Percentiles rank a stretch among this genome's conserved stretches.
phyloP scores from a whole-genome alignment of 495 filamentous ascomycete genomes.

The Emericellopsis terricola region DNA sequence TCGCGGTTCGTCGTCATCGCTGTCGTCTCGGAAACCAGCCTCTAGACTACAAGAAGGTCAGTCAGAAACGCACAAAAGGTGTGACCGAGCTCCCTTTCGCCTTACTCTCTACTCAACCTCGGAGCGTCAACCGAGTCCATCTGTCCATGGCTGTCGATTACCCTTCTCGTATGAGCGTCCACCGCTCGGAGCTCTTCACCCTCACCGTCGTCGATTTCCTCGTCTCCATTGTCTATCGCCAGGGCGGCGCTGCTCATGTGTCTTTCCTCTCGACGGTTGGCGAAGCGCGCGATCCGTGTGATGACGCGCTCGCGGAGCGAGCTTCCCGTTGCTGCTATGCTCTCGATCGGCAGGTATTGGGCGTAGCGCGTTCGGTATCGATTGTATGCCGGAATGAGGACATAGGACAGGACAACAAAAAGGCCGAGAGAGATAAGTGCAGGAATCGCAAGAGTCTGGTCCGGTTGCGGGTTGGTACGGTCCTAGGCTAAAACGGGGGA shows the following conservation, averaged over 20 bases:
- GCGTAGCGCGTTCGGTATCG: conserved; percentile 57
- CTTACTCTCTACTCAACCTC: conserved; percentile 57
- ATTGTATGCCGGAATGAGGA: conserved; percentile 58
- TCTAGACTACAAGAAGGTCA: conserved; percentile 10
- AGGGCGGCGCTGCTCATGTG: conserved; percentile 16
- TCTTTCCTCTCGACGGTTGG: conserved; percentile 23
- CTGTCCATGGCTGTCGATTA: conserved; percentile 38
- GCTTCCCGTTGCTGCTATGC: conserved; percentile 40
- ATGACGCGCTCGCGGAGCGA: conserved; percentile 43
- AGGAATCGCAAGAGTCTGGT: conserved; percentile 59
- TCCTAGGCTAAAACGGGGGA: too few relatives aligned
- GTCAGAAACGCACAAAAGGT: neutral
- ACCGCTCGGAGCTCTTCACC: conserved; percentile 47
- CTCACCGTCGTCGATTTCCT: conserved; percentile 30
- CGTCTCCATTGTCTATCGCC: conserved; percentile 15
- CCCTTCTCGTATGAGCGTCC: conserved; percentile 48
- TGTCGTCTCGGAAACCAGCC: conserved; percentile 19
- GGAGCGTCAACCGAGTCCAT: conserved; percentile 29
- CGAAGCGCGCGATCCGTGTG: conserved; percentile 34
- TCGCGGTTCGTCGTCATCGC: conserved; percentile 5
- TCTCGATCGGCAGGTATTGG: conserved; percentile 49
- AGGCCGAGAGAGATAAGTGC: conserved; percentile 58
- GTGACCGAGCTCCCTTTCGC: too few relatives aligned
- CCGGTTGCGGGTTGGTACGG: neutral
- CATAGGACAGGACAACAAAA: conserved; percentile 52